Evolutionary conservation across 1,284 basidiomycete species (phyloP), one percentile per base, ranked within the genome.

Genomic region (Naganishia albida): DNA sequence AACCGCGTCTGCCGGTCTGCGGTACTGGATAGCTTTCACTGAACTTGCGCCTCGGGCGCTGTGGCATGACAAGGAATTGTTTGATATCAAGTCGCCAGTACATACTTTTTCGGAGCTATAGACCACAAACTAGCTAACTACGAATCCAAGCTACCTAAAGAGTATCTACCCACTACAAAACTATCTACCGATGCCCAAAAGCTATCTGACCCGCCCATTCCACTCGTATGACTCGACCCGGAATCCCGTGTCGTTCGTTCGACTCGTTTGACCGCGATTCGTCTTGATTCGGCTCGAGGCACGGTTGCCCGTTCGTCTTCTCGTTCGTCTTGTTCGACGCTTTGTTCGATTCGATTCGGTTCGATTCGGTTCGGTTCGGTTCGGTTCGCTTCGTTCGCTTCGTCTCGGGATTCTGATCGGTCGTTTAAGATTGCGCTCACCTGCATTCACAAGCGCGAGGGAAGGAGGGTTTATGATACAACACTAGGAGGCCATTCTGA

Each of bases 121-220:
- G 34, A 34, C 10, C 10, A 28, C 40, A 46, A 16, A 48, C 46
- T 56, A 30, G 43, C 39, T 56, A 30, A 28, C n/a, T 16, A 38
- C 23, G 42, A 25, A 56, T 15, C 18, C 40, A 42, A 10, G 34
- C 46, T 48, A 48, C 20, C n/a, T 7, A 48, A 48, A 44, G 8
- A 56, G 23, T 44, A 56, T 26, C 40, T 54, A 54, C 52, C 18
- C 52, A 25, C 54, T 56, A 56, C 40, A 56, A 25, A 43, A 43
- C 54, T 44, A 56, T 26, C 42, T 56, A 56, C 25, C 15, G 16
- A 43, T 25, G 12, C 53, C 23, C 39, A 25, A 43, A 56, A 15
- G 4, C 46, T 16, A 38, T 38, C 26, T n/a, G 18, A 34, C 30
- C 25, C 30, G 28, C 38, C 50, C 34, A 39, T 39, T 23, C 43